Evolutionary conservation across 2,329 filamentous ascomycete genomes (phyloP), one percentile per base, ranked within the genome.

Genomic region (Thelonectria blattea): DNA sequence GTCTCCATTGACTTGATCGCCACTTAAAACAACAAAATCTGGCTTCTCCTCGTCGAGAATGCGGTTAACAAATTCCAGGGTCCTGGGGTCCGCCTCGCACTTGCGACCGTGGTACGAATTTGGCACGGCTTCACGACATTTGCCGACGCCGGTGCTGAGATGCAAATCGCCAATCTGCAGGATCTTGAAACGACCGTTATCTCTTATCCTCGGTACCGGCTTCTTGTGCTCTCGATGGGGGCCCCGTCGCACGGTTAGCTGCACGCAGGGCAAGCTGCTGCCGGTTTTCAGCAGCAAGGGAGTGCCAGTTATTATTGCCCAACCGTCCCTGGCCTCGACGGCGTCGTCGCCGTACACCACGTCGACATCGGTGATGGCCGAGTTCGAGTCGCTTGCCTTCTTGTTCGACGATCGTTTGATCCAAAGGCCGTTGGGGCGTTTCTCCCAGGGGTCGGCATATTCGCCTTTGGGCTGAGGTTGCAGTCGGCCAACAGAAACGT

Each of bases 151-250:
- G 2, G 95, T 99, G 72, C 92, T 94, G 57, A 99, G 79, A 76
- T 99, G 95, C 62, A 98, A 79, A 78, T 99, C 95, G n/a, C 93
- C 91, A 56, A 96, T 82, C 77, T 99, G 95, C 84, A 99, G 88
- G 65, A 99, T 97, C 81, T 98, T 98, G 81, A 98, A 98, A 69
- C 90, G 92, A 30, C 94, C 95, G 73, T 95, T 92, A 63, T 96
- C 92, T 45, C 87, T 85, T 64, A 99, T 92, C 60, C 91, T 87
- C 11, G 90, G 91, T 41, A 87, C 80, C 1, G 91, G 90, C 74
- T 89, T 93, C 70, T 88, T 84, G 37, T 83, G 75, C 65, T 88
- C 85, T 20, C 81, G 79, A 20, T 86, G 85, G 52, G 83, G 80
- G 2, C 95, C 94, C 68, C 91, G 86, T 52, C 92, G 87, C 51